phyloP scores from a whole-genome alignment of 345 rosid species.

The Draba incana region DNA sequence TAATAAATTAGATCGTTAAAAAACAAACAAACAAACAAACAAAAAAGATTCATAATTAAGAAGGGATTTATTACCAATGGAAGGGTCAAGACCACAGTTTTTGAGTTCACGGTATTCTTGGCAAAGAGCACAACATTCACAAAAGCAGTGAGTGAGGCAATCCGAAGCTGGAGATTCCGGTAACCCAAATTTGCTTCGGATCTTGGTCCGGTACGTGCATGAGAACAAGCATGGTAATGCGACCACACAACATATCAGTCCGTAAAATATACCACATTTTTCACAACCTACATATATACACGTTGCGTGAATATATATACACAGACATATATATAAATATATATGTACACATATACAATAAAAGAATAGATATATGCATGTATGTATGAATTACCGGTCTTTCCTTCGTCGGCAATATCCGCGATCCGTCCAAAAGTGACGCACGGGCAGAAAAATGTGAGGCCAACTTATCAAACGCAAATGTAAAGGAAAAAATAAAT shows the following conservation, averaged over 20 bases:
- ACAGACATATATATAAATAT: too few relatives aligned
- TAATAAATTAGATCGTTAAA: background rate
- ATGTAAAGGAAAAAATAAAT: background rate
- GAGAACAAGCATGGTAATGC: constrained; percentile 63
- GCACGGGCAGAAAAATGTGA: constrained; percentile 32
- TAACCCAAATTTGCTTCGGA: constrained; percentile 60
- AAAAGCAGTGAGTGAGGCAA: constrained; percentile 62
- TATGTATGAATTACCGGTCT: constrained; percentile 38
- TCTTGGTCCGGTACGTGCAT: constrained; percentile 64
- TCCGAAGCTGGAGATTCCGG: constrained; percentile 68
- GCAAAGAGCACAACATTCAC: constrained; percentile 75
- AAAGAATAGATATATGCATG: background rate
- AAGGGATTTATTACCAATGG: constrained; percentile 49
- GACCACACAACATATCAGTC: constrained; percentile 37
- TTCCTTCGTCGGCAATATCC: constrained; percentile 64
- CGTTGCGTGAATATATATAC: background rate
- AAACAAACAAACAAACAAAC: too few relatives aligned
- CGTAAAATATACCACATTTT: constrained; percentile 55
- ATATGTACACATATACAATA: background rate
- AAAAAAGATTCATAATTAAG: background rate
- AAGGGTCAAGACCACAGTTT: constrained; percentile 66
- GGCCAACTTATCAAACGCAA: constrained; percentile 26
- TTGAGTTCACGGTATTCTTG: constrained; percentile 76
- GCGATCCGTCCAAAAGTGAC: constrained; percentile 60
- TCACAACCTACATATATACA: constrained; percentile 50